Percentiles rank a stretch among this genome's conserved stretches.
phyloP scores from a whole-genome alignment of 352 stramenopile species.

The Pythium guiyangense region DNA sequence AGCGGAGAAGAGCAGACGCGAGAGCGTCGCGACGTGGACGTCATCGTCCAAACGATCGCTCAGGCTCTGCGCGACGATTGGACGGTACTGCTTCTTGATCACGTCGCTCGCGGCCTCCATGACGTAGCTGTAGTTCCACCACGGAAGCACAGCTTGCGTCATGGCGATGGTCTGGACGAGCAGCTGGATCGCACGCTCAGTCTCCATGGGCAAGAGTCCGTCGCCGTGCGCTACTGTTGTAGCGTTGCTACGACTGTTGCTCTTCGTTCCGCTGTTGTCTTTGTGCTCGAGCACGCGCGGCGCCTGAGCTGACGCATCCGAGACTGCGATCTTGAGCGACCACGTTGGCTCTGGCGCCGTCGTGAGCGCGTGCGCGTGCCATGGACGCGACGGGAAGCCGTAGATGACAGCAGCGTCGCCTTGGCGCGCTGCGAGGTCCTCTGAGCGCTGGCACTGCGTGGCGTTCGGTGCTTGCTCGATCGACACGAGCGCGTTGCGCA shows the following conservation, averaged over 20 bases:
- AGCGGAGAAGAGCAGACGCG: not conserved
- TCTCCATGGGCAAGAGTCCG: not conserved
- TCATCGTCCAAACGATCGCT: too few relatives aligned
- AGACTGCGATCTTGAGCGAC: not conserved
- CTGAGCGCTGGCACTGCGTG: slow-evolving; percentile 1
- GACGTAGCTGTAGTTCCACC: slow-evolving; percentile 4
- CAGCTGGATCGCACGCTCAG: not conserved
- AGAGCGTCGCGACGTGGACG: too few relatives aligned
- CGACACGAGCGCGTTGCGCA: not conserved
- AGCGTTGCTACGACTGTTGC: too few relatives aligned
- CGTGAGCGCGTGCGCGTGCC: not conserved
- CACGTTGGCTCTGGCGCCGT: not conserved
- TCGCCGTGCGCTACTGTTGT: too few relatives aligned
- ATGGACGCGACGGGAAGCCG: slow-evolving; percentile 2
- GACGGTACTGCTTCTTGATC: not conserved
- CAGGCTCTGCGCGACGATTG: not conserved
- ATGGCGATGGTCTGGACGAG: slow-evolving; percentile 2
- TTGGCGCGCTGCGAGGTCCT: not conserved
- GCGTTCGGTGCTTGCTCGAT: not conserved
- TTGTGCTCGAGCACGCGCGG: slow-evolving; percentile 6
- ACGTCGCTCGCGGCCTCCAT: not conserved
- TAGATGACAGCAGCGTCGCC: not conserved
- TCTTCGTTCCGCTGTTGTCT: too few relatives aligned
- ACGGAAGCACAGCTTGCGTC: slow-evolving; percentile 2
- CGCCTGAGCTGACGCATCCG: too few relatives aligned